phyloP scores from a whole-genome alignment of 495 filamentous ascomycete species.

The Saxophila tyrrhenica region DNA sequence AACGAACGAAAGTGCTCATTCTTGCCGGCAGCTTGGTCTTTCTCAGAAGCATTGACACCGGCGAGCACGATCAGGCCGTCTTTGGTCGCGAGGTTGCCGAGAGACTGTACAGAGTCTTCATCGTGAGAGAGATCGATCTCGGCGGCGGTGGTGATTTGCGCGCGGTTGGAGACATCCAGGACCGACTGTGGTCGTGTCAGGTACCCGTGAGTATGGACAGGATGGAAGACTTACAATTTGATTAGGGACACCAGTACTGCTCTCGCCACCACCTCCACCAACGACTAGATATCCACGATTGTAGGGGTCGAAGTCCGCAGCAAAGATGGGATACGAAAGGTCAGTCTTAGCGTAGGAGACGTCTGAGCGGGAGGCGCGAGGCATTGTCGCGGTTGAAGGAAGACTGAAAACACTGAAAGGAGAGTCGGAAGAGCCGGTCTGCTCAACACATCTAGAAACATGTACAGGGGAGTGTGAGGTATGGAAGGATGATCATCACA shows the following conservation, averaged over 20 bases:
- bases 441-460: too few relatives aligned
- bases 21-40: slow-evolving; percentile 57
- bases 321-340: slow-evolving; percentile 78
- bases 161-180: slow-evolving; percentile 51
- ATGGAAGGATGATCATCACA: too few relatives aligned
- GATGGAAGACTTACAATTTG: slow-evolving; percentile 55
- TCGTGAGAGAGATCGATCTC: slow-evolving; percentile 73
- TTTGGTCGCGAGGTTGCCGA: slow-evolving; percentile 50
- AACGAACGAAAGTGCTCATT: slow-evolving; percentile 89
- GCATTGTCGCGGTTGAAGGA: not conserved
- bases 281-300: slow-evolving; percentile 65
- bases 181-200: slow-evolving; percentile 40
- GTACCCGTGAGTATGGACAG: slow-evolving; percentile 7
- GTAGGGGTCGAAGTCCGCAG: slow-evolving; percentile 77
- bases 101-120: slow-evolving; percentile 82
- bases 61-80: slow-evolving; percentile 50
- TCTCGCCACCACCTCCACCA: slow-evolving; percentile 83
- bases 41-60: slow-evolving; percentile 75
- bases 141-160: slow-evolving; percentile 50
- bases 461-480: too few relatives aligned
- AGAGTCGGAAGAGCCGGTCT: too few relatives aligned
- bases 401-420: too few relatives aligned
- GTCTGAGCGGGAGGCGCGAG: not conserved
- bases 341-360: slow-evolving; percentile 51
- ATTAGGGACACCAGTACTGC: slow-evolving; percentile 76